These are phyloP conservation scores for Erigeron canadensis DNA, from an alignment of 129 eudicot species.

Conservation along the genomic window DNA sequence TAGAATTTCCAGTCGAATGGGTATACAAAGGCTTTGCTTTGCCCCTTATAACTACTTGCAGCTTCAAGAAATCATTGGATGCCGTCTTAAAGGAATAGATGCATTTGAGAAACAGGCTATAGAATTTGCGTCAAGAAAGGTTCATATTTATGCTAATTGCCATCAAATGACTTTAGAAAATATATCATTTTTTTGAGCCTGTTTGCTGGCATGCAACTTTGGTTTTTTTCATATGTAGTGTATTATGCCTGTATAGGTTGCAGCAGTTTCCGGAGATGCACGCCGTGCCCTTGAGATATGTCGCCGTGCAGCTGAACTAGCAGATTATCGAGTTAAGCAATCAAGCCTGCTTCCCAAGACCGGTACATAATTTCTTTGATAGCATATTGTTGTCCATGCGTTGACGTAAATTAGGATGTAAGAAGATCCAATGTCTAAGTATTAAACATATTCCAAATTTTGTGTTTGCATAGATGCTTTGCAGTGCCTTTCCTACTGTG, in stretches of 20 bases:
- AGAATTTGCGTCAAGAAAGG: conserved; percentile 99
- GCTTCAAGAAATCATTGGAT: conserved; percentile 92
- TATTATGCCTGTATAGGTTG: conserved; percentile 55
- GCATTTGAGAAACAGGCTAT: conserved; percentile 95
- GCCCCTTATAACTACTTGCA: conserved; percentile 92
- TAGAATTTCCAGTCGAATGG: conserved; percentile 95
- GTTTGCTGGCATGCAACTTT: conserved; percentile 8
- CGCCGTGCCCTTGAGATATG: conserved; percentile 97
- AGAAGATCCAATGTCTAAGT: neutral
- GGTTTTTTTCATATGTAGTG: conserved; percentile 3
- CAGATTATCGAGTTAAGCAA: conserved; percentile 76
- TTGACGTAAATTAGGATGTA: conserved; percentile 3
- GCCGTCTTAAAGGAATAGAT: conserved; percentile 88
- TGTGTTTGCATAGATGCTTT: conserved; percentile 14
- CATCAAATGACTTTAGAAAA: neutral
- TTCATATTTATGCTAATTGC: conserved; percentile 17
- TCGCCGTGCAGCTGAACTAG: conserved; percentile 92
- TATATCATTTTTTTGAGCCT: neutral
- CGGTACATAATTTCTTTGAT: conserved; percentile 34
- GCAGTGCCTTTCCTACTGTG: neutral
- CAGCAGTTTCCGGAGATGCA: conserved; percentile 99
- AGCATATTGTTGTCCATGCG: no score
- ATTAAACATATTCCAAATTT: neutral
- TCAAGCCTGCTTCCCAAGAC: conserved; percentile 32
- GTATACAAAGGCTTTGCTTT: conserved; percentile 91